Base-by-base conservation (phyloP, 768 basidiomycete genomes). In the Serpula lacrymans region DNA sequence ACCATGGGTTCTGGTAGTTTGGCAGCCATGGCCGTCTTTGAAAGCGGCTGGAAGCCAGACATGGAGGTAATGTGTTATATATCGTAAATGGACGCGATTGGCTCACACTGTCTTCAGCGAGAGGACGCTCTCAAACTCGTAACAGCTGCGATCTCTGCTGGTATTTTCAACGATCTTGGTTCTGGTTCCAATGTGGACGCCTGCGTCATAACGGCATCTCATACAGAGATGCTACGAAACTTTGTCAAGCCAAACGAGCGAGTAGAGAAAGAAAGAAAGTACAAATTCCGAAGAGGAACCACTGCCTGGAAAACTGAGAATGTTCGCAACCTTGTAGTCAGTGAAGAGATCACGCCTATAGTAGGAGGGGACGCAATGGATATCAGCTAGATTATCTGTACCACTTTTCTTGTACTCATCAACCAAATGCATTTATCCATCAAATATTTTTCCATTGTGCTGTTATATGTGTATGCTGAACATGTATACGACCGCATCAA, bases 131-230 rank as follows among this genome's bases (percentile, higher is more conserved):
- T 98, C 35, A 68, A 70, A 5, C 73, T 98, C 14, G 93, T 97
- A 26, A 80, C 84, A 42, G 74, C 80, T 27, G 94, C 96, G 33
- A 82, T 99, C 54, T 82, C 86, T 17, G 88, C 91, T 2, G 96
- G 96, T 76, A 94, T 99, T 59, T 98, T 96, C 78, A 98, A 99
- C 70, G 96, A 99, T 70, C 80, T 98, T 24, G 96, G 96, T 3
- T 97, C 95, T 1, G 96, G 96, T 30, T 93, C 90, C n/a, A 98
- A 99, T 60, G 80, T 98, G 54, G 96, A 99, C 62, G 95, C 93
- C 1, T 95, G 94, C 62, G 78, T 98, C 51, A 94, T 99, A 66
- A 93, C 90, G 4, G 82, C 84, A 32, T 68, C 74, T 34, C 71
- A 81, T 45, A 94, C 93, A 0, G 92, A 96, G 63, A 94, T 88